Conservation (phyloP, 2,329 filamentous ascomycete species). For the Calycina herbarum region DNA sequence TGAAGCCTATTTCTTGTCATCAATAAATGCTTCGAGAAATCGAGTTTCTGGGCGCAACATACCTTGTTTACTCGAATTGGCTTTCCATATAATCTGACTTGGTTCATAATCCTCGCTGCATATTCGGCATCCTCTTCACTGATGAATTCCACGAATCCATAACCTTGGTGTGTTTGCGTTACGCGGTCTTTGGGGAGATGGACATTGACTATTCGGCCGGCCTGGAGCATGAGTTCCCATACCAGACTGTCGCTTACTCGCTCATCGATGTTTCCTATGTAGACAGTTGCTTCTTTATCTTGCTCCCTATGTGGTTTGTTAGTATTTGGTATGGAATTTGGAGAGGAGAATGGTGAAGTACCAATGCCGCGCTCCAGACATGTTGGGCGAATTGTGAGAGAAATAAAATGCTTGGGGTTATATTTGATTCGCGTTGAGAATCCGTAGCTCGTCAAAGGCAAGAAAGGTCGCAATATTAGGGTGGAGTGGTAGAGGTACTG, state of each 20-base stretch:
- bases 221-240: conserved; percentile 98
- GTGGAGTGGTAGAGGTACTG: neutral
- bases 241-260: conserved; percentile 86
- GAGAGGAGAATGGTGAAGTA: conserved; percentile 42
- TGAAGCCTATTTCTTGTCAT: conserved; percentile 47
- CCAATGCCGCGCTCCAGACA: conserved; percentile 66
- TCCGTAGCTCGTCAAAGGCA: neutral
- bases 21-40: conserved; percentile 1
- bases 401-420: neutral
- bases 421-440: neutral
- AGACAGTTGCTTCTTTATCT: conserved; percentile 97
- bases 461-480: neutral
- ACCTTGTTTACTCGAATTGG: conserved; percentile 95
- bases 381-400: conserved; percentile 29
- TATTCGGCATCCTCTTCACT: conserved; percentile 96
- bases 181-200: conserved; percentile 98
- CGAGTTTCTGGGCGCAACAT: conserved; percentile 34
- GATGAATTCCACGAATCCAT: conserved; percentile 98
- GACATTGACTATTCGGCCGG: conserved; percentile 95
- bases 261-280: conserved; percentile 98
- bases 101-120: conserved; percentile 94
- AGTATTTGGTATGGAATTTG: conserved; percentile 23
- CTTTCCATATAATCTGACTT: conserved; percentile 88
- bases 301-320: conserved; percentile 68
- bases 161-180: conserved; percentile 94